Conservation (phyloP, 208 protist genomes). For the Leishmania tarentolae region DNA sequence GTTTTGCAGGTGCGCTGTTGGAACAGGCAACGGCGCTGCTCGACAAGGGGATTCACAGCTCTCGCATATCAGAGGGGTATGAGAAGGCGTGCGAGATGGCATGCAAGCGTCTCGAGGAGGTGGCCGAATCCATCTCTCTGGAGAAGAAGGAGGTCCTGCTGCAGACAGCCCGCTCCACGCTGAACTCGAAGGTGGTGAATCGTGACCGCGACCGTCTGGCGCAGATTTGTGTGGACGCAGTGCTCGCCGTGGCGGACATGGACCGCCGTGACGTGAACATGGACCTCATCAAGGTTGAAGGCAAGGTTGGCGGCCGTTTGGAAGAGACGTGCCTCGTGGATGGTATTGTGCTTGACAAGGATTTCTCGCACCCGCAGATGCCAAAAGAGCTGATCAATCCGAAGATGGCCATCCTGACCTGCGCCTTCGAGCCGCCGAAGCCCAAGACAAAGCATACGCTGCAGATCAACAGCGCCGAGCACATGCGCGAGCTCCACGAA, state of each 20-base stretch:
- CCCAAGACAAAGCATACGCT: slow-evolving; percentile 99
- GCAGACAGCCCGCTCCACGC: slow-evolving; percentile 97
- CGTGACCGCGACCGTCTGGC: slow-evolving; percentile 96
- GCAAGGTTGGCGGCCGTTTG: slow-evolving; percentile 96
- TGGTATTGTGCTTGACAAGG: slow-evolving; percentile 99
- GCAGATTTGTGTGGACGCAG: slow-evolving; percentile 99
- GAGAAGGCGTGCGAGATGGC: slow-evolving; percentile 98
- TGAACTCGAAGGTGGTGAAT: slow-evolving; percentile 99
- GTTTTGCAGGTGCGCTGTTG: slow-evolving; percentile 98
- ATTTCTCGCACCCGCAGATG: slow-evolving; percentile 98
- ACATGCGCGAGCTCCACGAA: slow-evolving; percentile 96
- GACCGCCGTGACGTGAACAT: slow-evolving; percentile 99
- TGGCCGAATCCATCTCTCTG: slow-evolving; percentile 86
- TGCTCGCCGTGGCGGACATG: slow-evolving; percentile 98
- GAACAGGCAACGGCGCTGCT: slow-evolving; percentile 97
- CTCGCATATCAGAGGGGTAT: slow-evolving; percentile 98
- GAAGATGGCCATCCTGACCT: slow-evolving; percentile 99
- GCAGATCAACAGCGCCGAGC: slow-evolving; percentile 94
- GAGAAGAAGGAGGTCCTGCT: slow-evolving; percentile 91
- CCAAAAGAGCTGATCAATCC: slow-evolving; percentile 95
- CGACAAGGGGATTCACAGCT: slow-evolving; percentile 99
- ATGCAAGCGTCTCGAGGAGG: slow-evolving; percentile 91
- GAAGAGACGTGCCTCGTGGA: slow-evolving; percentile 98
- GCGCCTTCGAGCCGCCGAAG: slow-evolving; percentile 99
- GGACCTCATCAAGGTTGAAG: slow-evolving; percentile 99